Conservation (phyloP, 441 rosid genomes). For the Biscutella laevigata region DNA sequence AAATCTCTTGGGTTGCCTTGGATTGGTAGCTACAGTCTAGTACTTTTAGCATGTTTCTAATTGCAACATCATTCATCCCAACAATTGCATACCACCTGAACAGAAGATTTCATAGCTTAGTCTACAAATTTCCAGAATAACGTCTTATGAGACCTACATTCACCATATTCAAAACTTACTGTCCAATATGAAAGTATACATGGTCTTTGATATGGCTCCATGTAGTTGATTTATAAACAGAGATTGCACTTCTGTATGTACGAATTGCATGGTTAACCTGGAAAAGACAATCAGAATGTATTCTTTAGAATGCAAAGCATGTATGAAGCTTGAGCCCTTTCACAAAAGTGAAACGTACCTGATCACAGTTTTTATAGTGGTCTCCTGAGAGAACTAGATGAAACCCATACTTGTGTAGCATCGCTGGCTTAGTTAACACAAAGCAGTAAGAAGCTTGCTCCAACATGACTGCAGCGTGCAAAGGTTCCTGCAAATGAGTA, state of each 20-base stretch:
- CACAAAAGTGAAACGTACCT: constrained; percentile 47
- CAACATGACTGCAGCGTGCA: constrained; percentile 95
- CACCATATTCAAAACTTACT: constrained; percentile 49
- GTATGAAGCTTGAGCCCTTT: constrained; percentile 11
- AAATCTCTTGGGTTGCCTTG: constrained; percentile 80
- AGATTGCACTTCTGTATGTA: constrained; percentile 75
- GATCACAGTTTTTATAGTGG: constrained; percentile 86
- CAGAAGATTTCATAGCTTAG: constrained; percentile 22
- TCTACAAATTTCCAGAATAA: constrained; percentile 10
- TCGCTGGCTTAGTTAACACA: constrained; percentile 76
- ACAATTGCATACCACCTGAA: constrained; percentile 89
- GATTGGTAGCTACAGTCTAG: constrained; percentile 84
- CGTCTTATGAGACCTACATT: constrained; percentile 18
- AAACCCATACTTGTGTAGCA: constrained; percentile 96
- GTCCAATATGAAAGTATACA: constrained; percentile 91
- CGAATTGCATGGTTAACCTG: constrained; percentile 97
- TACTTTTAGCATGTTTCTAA: constrained; percentile 70
- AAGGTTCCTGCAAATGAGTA: constrained; percentile 52
- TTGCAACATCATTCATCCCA: constrained; percentile 90
- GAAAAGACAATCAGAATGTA: constrained; percentile 21
- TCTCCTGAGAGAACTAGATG: constrained; percentile 98
- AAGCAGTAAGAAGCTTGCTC: constrained; percentile 99
- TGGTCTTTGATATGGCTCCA: constrained; percentile 97
- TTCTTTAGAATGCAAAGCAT: constrained; percentile 20
- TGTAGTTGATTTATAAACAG: constrained; percentile 74